Base-by-base conservation (phyloP, 1,284 basidiomycete species). In the Ganoderma sinense region DNA sequence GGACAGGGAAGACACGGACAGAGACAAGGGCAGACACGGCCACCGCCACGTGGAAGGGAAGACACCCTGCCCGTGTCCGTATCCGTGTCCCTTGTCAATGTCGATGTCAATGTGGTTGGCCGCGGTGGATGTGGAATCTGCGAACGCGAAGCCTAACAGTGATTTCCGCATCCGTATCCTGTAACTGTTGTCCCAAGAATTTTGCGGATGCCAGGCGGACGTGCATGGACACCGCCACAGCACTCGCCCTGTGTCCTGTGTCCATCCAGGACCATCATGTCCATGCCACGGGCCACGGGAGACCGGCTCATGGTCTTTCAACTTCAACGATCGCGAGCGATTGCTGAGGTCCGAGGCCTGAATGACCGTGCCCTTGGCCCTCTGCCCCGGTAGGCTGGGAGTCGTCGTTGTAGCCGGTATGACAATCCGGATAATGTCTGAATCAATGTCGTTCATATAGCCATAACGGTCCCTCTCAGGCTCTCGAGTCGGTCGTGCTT, bases 141-240 rank as follows among this genome's bases (percentile, higher is more conserved):
- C 48, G 48, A 51, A 26, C 23, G 13, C 23, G 48, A 51, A 51
- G 53, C 29, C 31, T 56, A 56, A 56, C 53, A 33, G 31, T 56
- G 53, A 51, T 51, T 26, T 33, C 20, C 20, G n/a, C 36, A 36
- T 6, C 36, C 10, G 36, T 36, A 8, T 1, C 36, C 36, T 31
- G 18, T 18, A 20, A 6, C 18, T n/a, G n/a, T 1, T 29, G 53
- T n/a, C 7, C 20, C 45, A 56, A 7, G 53, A 13, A 40, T 14
- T n/a, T 53, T 40, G 59, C 39, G 58, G 64, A 10, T 36, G 36
- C 36, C 10, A 2, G 45, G 60, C 62, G 64, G 65, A 53, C 43
- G 55, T 69, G 64, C 64, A 51, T 39, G 62, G 59, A 65, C 68
- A 69, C 64, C 43, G 68, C 68, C 68, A 63, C 68, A 13, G 48